Base-by-base conservation (phyloP, 1,139 yeast species). In the Lodderomyces theae region DNA sequence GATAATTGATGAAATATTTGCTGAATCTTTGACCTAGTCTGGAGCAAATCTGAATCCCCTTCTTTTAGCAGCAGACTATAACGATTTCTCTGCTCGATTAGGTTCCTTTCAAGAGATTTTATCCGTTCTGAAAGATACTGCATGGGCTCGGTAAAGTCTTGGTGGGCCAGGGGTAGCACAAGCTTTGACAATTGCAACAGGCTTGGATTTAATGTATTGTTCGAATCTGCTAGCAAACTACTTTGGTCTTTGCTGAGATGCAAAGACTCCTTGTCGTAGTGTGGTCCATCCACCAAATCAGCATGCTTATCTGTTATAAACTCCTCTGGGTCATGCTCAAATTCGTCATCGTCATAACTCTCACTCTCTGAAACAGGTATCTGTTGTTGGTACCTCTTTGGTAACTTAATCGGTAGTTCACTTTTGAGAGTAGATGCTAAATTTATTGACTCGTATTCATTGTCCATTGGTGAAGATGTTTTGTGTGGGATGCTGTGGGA, bases 1-100 rank as follows among this genome's bases (percentile, higher is more conserved):
- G 72, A 64, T 6, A 77, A 47, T 41, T 68, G 69, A 22, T 54
- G 57, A 30, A 72, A 62, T 38, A 58, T 51, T 37, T 53, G 56
- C 1, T 50, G 39, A 3, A 69, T 56, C 48, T 50, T 49, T 12
- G 45, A 47, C 39, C 82, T 52, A 2, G 61, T 50, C 11, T 53
- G 46, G 23, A 53, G 44, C 22, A 74, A 56, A 30, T 57, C 54
- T 15, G 53, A 56, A 47, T 64, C 64, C 1, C 80, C 79, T 3
- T 48, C 45, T 8, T 50, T 50, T 6, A 58, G 45, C 58, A 52
- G 47, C 43, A 51, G 8, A 33, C 40, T 28, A 31, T 51, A 49
- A 3, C 33, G 13, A 12, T 32, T 25, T 4, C 46, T 19, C 22
- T 45, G 44, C n/a, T 41, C 41, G 2, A 18, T 11, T 23, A 50